A percentile compares a stretch with the other conserved stretches of the same genome.
These are phyloP conservation scores for Termitomyces eurrhizus DNA, from an alignment of 768 basidiomycete species.

Conservation along the genomic window DNA sequence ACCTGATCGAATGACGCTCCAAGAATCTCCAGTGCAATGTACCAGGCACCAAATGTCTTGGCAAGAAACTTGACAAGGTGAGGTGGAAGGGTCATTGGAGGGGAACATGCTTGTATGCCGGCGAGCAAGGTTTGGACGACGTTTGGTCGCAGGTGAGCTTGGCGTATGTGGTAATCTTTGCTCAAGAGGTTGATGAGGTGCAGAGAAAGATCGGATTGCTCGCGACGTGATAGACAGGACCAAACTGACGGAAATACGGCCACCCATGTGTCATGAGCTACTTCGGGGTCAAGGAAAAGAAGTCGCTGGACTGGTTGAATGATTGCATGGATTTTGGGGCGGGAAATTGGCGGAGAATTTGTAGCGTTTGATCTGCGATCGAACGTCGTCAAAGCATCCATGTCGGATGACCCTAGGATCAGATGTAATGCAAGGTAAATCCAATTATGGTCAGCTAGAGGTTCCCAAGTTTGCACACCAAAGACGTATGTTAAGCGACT, in stretches of 20 bases:
- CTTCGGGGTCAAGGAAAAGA: constrained; percentile 71
- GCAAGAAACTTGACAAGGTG: constrained; percentile 95
- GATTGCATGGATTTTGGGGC: constrained; percentile 49
- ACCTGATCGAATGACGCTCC: constrained; percentile 73
- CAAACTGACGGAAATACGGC: constrained; percentile 84
- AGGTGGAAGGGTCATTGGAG: constrained; percentile 87
- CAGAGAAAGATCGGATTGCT: constrained; percentile 85
- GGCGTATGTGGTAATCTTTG: constrained; percentile 90
- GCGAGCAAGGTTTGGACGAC: constrained; percentile 87
- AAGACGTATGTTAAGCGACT: constrained; percentile 86
- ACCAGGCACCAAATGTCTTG: constrained; percentile 97
- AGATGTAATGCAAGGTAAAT: constrained; percentile 88
- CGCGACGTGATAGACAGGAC: constrained; percentile 79
- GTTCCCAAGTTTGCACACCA: constrained; percentile 94
- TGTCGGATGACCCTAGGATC: constrained; percentile 61
- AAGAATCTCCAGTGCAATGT: constrained; percentile 83
- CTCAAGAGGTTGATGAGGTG: constrained; percentile 88
- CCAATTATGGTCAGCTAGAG: constrained; percentile 91
- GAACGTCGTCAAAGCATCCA: constrained; percentile 32
- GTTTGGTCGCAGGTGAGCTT: constrained; percentile 87
- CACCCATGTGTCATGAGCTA: constrained; percentile 83
- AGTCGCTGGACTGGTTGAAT: constrained; percentile 80
- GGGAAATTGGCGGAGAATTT: constrained; percentile 30
- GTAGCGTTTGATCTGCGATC: constrained; percentile 37
- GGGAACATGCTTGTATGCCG: constrained; percentile 80